Evolutionary conservation across 495 filamentous ascomycete species (phyloP).

Genomic region (Hypoxylon fuscum): DNA sequence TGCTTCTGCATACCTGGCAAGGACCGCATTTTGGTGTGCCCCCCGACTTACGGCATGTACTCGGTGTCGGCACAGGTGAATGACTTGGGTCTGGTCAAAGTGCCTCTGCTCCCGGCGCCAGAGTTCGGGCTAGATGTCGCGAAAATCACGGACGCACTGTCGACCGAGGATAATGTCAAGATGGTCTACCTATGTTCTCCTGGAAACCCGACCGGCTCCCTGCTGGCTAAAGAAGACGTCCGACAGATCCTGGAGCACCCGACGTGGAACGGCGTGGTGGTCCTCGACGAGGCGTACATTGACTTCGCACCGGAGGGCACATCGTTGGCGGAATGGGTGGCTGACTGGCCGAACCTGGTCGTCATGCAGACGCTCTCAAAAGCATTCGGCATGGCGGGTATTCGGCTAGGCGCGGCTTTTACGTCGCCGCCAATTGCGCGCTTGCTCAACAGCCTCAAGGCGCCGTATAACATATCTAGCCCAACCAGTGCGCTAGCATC

Average conservation of each 20-base stretch:
- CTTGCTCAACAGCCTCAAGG: conserved; percentile 89
- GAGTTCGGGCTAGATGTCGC: conserved; percentile 75
- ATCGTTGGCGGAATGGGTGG: conserved; percentile 91
- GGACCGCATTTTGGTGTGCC: conserved; percentile 92
- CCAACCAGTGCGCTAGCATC: conserved; percentile 84
- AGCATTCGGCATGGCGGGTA: conserved; percentile 94
- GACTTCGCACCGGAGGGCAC: conserved; percentile 86
- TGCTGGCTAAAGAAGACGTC: conserved; percentile 81
- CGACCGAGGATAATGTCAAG: conserved; percentile 75
- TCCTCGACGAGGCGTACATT: conserved; percentile 96
- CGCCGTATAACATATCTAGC: conserved; percentile 92
- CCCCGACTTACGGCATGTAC: conserved; percentile 99
- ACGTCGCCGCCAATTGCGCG: conserved; percentile 64
- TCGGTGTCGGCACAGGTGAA: conserved; percentile 91
- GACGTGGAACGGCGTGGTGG: conserved; percentile 93
- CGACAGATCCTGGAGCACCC: conserved; percentile 80
- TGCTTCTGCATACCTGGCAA: conserved; percentile 88
- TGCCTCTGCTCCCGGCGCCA: conserved; percentile 70
- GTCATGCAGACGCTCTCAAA: conserved; percentile 98
- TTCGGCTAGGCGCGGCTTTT: conserved; percentile 77
- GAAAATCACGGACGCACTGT: conserved; percentile 71
- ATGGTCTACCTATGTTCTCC: conserved; percentile 91
- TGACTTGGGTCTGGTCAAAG: conserved; percentile 84
- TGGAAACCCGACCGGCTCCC: conserved; percentile 87
- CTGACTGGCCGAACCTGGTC: conserved; percentile 93